A percentile compares a stretch with the other conserved stretches of the same genome.
Evolutionary conservation across 805 yeast species (phyloP).

Genomic region (Ogataea naganishii): DNA sequence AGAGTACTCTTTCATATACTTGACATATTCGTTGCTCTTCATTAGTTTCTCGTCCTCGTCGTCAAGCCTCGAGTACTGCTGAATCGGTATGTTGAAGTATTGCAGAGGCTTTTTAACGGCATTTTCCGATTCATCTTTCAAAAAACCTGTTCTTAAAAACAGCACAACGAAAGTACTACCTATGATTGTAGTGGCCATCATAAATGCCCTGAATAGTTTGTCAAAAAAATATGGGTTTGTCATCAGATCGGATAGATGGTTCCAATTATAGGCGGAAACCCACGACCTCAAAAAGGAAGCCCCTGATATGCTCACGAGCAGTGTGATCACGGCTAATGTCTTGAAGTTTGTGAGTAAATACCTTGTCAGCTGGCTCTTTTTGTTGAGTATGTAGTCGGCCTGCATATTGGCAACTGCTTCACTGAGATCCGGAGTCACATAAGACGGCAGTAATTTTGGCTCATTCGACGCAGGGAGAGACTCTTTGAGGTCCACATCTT

Average conservation of each 20-base stretch:
- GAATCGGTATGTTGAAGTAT: constrained; percentile 45
- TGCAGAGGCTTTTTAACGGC: constrained; percentile 26
- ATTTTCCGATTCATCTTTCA: constrained; percentile 31
- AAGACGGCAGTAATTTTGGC: constrained; percentile 40
- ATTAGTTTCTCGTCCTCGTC: constrained; percentile 6
- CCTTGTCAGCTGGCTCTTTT: constrained; percentile 38
- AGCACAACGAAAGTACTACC: constrained; percentile 31
- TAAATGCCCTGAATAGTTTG: constrained; percentile 24
- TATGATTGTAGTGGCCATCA: constrained; percentile 29
- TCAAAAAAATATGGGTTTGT: constrained; percentile 14
- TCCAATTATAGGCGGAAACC: constrained; percentile 11
- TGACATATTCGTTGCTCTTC: constrained; percentile 6
- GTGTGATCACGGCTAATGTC: constrained; percentile 23
- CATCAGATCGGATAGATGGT: constrained; percentile 10
- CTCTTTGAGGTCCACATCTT: constrained; percentile 39
- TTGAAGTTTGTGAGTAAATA: constrained; percentile 37
- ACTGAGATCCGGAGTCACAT: constrained; percentile 47
- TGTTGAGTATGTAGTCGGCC: constrained; percentile 47
- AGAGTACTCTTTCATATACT: constrained; percentile 34
- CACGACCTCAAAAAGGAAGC: no score
- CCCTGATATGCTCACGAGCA: no score
- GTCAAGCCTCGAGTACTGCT: constrained; percentile 29
- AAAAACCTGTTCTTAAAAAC: constrained; percentile 37
- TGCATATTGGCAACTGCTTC: constrained; percentile 55
- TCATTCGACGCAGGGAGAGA: constrained; percentile 47